phyloP scores from a whole-genome alignment of 2,329 filamentous ascomycete genomes.

The Plectosphaerella cucumerina region DNA sequence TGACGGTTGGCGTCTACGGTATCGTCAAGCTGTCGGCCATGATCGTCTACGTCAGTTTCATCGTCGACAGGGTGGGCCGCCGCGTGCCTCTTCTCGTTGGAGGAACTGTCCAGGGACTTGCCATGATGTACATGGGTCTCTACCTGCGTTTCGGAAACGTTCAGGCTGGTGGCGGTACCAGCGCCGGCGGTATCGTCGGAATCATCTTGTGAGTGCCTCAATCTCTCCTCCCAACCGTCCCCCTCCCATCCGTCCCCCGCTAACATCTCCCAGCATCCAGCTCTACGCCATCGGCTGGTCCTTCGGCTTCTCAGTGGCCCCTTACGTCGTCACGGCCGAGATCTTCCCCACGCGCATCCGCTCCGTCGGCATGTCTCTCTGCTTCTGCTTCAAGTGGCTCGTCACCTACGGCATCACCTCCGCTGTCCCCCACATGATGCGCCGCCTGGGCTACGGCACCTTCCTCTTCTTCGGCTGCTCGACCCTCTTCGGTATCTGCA shows the following conservation, averaged over 20 bases:
- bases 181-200: constrained; percentile 33
- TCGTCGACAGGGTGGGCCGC: constrained; percentile 22
- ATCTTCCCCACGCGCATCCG: constrained; percentile 25
- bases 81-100: constrained; percentile 21
- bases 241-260: not conserved
- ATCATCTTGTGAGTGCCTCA: constrained; percentile 27
- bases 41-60: constrained; percentile 22
- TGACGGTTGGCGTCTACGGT: constrained; percentile 29
- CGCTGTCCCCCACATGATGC: constrained; percentile 18
- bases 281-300: constrained; percentile 24
- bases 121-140: constrained; percentile 22
- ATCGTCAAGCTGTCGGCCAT: constrained; percentile 18
- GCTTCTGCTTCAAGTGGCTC: constrained; percentile 23
- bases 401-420: constrained; percentile 24
- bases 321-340: constrained; percentile 20
- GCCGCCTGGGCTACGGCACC: constrained; percentile 9
- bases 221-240: constrained; percentile 20
- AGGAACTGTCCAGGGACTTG: constrained; percentile 13
- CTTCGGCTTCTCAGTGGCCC: constrained; percentile 15
- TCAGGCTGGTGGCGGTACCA: constrained; percentile 23
- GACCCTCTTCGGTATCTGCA: constrained; percentile 19
- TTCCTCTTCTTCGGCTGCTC: constrained; percentile 11
- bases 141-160: constrained; percentile 29
- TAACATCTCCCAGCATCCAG: constrained; percentile 19
- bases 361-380: constrained; percentile 18